phyloP scores from a whole-genome alignment of 2,329 filamentous ascomycete genomes.

The Aspergillus proliferans region DNA sequence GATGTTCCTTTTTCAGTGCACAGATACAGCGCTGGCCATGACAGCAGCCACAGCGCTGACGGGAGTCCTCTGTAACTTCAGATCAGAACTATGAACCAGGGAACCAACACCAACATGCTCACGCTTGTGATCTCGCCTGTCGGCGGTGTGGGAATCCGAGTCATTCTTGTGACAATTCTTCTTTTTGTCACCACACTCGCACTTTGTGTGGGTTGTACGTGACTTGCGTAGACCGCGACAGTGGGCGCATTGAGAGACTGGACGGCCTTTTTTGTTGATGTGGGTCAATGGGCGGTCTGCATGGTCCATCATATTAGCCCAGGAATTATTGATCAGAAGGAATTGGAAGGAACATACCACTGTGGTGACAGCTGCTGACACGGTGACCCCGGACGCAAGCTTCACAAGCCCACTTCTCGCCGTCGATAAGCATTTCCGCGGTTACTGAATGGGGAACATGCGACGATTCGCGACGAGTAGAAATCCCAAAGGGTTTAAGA shows the following conservation, averaged over 20 bases:
- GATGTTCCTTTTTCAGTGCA: constrained; percentile 54
- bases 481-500: constrained; percentile 8
- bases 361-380: constrained; percentile 96
- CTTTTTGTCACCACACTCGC: constrained; percentile 89
- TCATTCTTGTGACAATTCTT: constrained; percentile 51
- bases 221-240: constrained; percentile 95
- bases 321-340: constrained; percentile 8
- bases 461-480: constrained; percentile 30
- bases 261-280: constrained; percentile 95
- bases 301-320: not conserved
- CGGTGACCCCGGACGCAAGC: constrained; percentile 97
- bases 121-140: constrained; percentile 34
- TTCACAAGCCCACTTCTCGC: constrained; percentile 96
- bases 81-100: constrained; percentile 25
- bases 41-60: constrained; percentile 45
- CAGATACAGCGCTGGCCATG: constrained; percentile 57
- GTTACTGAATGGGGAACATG: constrained; percentile 34
- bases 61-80: constrained; percentile 28
- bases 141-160: constrained; percentile 26
- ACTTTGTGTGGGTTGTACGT: constrained; percentile 88
- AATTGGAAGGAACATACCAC: constrained; percentile 57
- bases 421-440: constrained; percentile 71
- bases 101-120: constrained; percentile 27
- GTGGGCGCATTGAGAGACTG: constrained; percentile 95
- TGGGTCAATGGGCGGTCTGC: constrained; percentile 87